Evolutionary conservation across 768 basidiomycete species (phyloP), one percentile per base, ranked within the genome.

Genomic region (Myochromella boudieri): DNA sequence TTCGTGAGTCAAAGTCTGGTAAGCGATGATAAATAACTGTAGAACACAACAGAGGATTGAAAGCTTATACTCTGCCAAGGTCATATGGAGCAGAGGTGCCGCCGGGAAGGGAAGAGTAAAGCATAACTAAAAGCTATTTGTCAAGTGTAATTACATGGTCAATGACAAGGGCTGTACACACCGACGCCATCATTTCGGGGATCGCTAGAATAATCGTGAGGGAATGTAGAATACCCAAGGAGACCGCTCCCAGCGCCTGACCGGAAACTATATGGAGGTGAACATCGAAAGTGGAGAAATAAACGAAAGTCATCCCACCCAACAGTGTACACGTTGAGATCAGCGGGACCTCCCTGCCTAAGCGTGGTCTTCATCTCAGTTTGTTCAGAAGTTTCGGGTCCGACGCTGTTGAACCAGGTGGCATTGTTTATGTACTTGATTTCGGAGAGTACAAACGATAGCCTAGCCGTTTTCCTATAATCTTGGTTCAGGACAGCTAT

Each of bases 171-270:
- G 2, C 12, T 6, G 28, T 4, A 48, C 54, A 11, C 37, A 53
- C 54, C 68, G 27, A 77, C 70, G 27, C 78, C 77, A 53, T 80
- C 78, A 49, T 75, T 72, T 6, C 51, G 33, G 14, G 74, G 72
- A 29, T 59, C 59, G 20, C 42, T 21, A 5, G 49, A 21, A 60
- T 74, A 80, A 51, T 65, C 60, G 18, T 55, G 66, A 6, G 78
- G 80, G 68, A 77, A 79, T 28, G 77, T 78, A 2, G 77, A 62
- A 52, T 80, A 77, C 18, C 77, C 76, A 34, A 81, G 64, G 7
- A 80, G 66, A 21, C 75, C 72, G 21, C 47, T 21, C 22, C 57
- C 62, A 6, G 55, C 60, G 12, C 60, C 60, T 29, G 65, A 55
- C 33, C 44, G 36, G 43, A 68, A 64, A 43, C 64, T 59, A 17